Evolutionary conservation across 225 moss, liverwort and hornwort genomes (phyloP).

Genomic region (Sphagnum contortum): DNA sequence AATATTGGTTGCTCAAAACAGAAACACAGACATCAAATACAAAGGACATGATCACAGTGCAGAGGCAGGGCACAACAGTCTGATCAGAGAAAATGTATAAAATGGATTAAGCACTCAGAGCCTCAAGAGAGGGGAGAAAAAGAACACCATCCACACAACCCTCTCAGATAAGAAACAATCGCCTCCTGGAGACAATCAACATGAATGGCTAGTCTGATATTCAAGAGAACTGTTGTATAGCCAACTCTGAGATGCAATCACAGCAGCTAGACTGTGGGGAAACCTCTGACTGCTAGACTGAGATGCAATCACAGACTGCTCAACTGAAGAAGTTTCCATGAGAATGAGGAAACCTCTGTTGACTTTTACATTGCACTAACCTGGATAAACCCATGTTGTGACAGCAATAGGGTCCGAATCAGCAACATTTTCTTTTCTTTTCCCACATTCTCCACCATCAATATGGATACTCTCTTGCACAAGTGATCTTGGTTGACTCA

Average conservation of each 20-base stretch:
- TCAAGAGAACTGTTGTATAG: not conserved
- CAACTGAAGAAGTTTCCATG: no score
- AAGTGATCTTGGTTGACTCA: not conserved
- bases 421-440: constrained; percentile 8
- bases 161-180: no score
- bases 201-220: not conserved
- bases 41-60: constrained; percentile 5
- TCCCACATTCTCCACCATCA: not conserved
- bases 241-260: no score
- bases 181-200: no score
- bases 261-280: no score
- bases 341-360: not conserved
- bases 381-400: constrained; percentile 88
- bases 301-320: constrained; percentile 82
- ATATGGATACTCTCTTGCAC: not conserved
- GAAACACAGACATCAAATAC: not conserved
- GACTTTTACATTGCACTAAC: constrained; percentile 13
- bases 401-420: constrained; percentile 57
- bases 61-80: not conserved
- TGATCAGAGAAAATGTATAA: not conserved
- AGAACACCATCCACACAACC: no score
- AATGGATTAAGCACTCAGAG: not conserved
- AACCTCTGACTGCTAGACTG: no score
- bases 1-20: constrained; percentile 61
- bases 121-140: not conserved